A percentile compares a stretch with the other conserved stretches of the same genome.
Evolutionary conservation across 768 basidiomycete species (phyloP).

Genomic region (Guyanaporus albipodus): DNA sequence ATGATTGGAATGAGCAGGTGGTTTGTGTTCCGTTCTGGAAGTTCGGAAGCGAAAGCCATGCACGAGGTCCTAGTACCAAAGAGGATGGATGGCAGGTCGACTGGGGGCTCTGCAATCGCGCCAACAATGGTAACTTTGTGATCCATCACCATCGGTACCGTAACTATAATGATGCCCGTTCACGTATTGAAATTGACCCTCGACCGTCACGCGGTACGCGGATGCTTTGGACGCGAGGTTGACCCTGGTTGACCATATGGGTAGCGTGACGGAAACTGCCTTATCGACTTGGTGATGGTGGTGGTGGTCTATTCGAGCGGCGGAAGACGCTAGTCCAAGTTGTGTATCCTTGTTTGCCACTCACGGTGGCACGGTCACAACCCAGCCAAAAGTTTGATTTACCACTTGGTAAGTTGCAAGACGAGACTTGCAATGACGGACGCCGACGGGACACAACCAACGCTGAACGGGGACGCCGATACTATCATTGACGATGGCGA

Average conservation of each 20-base stretch:
- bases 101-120: slow-evolving; percentile 2
- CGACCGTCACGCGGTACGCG: slow-evolving; percentile 24
- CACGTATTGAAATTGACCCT: slow-evolving; percentile 22
- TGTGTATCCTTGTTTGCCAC: slow-evolving; percentile 30
- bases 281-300: slow-evolving; percentile 3
- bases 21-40: slow-evolving; percentile 23
- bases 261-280: background rate
- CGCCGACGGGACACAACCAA: slow-evolving; percentile 43
- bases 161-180: slow-evolving; percentile 30
- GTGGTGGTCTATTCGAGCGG: background rate
- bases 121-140: slow-evolving; percentile 21
- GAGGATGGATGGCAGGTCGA: background rate
- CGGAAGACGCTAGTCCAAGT: background rate
- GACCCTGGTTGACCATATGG: slow-evolving; percentile 5
- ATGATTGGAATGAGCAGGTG: slow-evolving; percentile 17
- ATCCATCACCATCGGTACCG: slow-evolving; percentile 30
- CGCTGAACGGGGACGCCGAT: slow-evolving; percentile 30
- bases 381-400: slow-evolving; percentile 24
- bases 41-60: slow-evolving; percentile 21
- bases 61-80: slow-evolving; percentile 24
- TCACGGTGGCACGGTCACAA: slow-evolving; percentile 17
- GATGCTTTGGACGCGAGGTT: slow-evolving; percentile 10
- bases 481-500: slow-evolving; percentile 51
- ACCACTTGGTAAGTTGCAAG: slow-evolving; percentile 13
- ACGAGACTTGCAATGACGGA: slow-evolving; percentile 44